phyloP scores from a whole-genome alignment of 495 filamentous ascomycete genomes.

The Astrothelium subdiscretum region DNA sequence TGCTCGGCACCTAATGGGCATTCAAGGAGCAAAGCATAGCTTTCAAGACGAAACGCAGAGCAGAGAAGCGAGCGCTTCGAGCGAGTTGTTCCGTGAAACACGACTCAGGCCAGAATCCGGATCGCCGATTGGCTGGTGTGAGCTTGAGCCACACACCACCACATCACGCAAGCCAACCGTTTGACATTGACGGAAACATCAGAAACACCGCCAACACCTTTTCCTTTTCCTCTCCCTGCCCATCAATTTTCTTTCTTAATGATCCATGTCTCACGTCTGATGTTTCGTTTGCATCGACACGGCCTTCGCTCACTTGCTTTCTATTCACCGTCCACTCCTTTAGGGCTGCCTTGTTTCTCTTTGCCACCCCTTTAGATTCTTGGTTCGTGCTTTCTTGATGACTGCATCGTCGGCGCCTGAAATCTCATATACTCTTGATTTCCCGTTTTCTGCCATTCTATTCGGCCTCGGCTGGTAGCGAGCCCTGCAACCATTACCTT shows the following conservation, averaged over 20 bases:
- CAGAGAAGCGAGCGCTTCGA: neutral
- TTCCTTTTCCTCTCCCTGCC: neutral
- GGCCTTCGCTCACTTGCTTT: neutral
- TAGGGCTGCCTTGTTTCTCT: neutral
- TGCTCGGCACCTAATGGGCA: neutral
- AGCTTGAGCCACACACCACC: neutral
- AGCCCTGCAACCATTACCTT: neutral
- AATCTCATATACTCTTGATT: neutral
- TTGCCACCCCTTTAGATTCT: neutral
- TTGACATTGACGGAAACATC: neutral
- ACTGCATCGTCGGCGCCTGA: neutral
- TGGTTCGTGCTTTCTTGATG: neutral
- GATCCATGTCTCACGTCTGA: neutral
- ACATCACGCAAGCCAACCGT: neutral
- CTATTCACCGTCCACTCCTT: neutral
- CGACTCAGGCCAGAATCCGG: neutral
- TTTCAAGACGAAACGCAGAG: conserved; percentile 2
- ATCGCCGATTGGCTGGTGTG: neutral
- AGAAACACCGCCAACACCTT: neutral
- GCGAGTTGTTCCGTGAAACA: conserved; percentile 2
- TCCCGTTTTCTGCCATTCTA: neutral
- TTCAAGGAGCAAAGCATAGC: neutral
- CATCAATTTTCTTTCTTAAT: neutral
- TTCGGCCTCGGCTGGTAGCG: neutral
- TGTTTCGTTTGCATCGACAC: neutral